Percentiles rank a stretch among this genome's conserved stretches.
These are phyloP conservation scores for Taiozyma sp. DNA, from an alignment of 1,139 yeast genomes.

Conservation along the genomic window DNA sequence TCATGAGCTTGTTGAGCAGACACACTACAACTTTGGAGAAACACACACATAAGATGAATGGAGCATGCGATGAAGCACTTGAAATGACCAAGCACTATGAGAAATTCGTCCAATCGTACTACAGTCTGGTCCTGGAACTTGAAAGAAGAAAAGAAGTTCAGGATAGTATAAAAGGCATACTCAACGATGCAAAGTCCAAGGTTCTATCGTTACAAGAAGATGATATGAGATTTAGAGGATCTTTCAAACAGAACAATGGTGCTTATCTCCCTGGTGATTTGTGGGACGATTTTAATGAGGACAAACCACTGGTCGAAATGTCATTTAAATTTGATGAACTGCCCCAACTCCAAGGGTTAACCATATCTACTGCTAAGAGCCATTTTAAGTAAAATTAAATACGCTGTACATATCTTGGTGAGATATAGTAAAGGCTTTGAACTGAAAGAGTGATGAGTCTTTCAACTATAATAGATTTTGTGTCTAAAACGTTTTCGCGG, in stretches of 20 bases:
- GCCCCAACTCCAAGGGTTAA: constrained; percentile 7
- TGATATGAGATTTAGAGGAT: constrained; percentile 35
- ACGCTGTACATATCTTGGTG: neutral
- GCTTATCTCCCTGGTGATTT: constrained; percentile 47
- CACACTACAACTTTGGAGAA: constrained; percentile 23
- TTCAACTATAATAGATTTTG: neutral
- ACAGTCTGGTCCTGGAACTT: constrained; percentile 43
- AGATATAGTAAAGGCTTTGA: neutral
- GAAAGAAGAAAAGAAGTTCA: constrained; percentile 40
- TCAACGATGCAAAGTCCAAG: constrained; percentile 34
- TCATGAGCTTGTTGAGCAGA: constrained; percentile 22
- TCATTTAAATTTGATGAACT: constrained; percentile 12
- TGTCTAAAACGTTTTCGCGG: neutral
- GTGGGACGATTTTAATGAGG: constrained; percentile 39
- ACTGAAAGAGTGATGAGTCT: neutral
- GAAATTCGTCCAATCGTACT: constrained; percentile 43
- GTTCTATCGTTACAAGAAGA: constrained; percentile 32
- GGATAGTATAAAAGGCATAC: constrained; percentile 31
- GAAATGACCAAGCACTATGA: constrained; percentile 42
- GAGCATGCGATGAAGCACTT: constrained; percentile 25
- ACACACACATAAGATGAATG: constrained; percentile 20
- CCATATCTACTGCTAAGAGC: neutral
- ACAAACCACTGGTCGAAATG: constrained; percentile 16
- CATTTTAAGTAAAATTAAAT: neutral
- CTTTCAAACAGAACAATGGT: constrained; percentile 40